These are phyloP conservation scores for Podaxis sp. DNA, from an alignment of 768 basidiomycete species.

Conservation along the genomic window DNA sequence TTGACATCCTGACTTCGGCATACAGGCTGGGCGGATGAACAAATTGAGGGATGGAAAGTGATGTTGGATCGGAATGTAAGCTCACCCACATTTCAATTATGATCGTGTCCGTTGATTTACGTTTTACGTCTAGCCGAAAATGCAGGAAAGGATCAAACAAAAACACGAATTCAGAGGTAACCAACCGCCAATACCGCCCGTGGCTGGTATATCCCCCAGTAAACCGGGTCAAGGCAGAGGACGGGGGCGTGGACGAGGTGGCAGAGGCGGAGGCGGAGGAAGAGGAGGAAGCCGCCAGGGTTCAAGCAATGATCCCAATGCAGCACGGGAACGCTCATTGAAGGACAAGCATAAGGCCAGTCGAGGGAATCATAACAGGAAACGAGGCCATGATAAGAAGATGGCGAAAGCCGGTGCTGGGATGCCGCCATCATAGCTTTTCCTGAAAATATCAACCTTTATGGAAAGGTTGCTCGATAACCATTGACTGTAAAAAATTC, in stretches of 20 bases:
- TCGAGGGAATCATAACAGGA: slow-evolving; percentile 69
- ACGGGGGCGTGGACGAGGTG: slow-evolving; percentile 21
- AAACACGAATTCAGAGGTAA: slow-evolving; percentile 82
- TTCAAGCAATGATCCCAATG: slow-evolving; percentile 28
- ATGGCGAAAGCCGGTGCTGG: slow-evolving; percentile 65
- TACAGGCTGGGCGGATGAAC: slow-evolving; percentile 74
- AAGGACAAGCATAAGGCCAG: slow-evolving; percentile 80
- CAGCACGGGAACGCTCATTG: slow-evolving; percentile 58
- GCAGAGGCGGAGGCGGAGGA: slow-evolving; percentile 39
- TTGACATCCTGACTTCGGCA: neutral
- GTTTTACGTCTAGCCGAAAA: slow-evolving; percentile 53
- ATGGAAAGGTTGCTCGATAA: neutral
- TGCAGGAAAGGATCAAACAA: slow-evolving; percentile 61
- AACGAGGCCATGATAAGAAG: slow-evolving; percentile 88
- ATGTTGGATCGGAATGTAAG: slow-evolving; percentile 89
- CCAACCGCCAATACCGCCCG: slow-evolving; percentile 21
- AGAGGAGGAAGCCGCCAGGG: slow-evolving; percentile 36
- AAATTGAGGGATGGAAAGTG: slow-evolving; percentile 89
- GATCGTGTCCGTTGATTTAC: neutral
- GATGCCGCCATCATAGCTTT: slow-evolving; percentile 19
- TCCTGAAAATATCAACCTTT: neutral
- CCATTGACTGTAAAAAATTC: neutral
- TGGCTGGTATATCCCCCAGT: neutral
- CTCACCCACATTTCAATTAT: slow-evolving; percentile 10
- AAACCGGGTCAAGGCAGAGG: slow-evolving; percentile 23